Evolutionary conservation across 768 basidiomycete genomes (phyloP).

Genomic region (Mycena metata): DNA sequence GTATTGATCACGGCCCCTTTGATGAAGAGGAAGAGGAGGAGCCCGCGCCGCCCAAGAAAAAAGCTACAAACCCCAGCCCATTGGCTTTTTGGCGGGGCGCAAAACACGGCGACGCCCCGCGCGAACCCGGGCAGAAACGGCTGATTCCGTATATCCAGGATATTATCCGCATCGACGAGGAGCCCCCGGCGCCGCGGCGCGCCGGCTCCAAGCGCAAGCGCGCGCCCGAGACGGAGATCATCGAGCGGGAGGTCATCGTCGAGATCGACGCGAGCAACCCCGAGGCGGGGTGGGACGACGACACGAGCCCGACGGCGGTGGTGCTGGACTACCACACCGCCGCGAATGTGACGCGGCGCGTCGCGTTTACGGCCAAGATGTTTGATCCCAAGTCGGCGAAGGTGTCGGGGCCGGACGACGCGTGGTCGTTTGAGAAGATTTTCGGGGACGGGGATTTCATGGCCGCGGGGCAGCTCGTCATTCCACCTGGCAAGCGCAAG

Average conservation of each 20-base stretch:
- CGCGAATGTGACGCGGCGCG: slow-evolving; percentile 78
- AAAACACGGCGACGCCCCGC: slow-evolving; percentile 83
- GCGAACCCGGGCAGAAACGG: slow-evolving; percentile 53
- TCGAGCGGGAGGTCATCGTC: slow-evolving; percentile 53
- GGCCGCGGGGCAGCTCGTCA: slow-evolving; percentile 88
- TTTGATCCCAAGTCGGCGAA: slow-evolving; percentile 73
- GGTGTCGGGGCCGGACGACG: slow-evolving; percentile 64
- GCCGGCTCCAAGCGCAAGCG: slow-evolving; percentile 1
- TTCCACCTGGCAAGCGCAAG: slow-evolving; percentile 84
- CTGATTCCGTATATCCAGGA: slow-evolving; percentile 80
- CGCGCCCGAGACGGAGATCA: slow-evolving; percentile 12
- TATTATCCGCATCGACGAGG: slow-evolving; percentile 67
- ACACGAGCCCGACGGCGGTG: slow-evolving; percentile 74
- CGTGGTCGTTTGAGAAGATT: slow-evolving; percentile 91
- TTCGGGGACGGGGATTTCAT: slow-evolving; percentile 93
- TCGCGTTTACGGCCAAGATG: slow-evolving; percentile 83
- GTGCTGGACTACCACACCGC: slow-evolving; percentile 77
- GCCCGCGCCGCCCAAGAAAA: slow-evolving; percentile 27
- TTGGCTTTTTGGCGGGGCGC: slow-evolving; percentile 95
- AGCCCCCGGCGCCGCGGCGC: slow-evolving; percentile 31
- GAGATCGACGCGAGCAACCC: slow-evolving; percentile 51
- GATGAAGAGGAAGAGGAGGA: slow-evolving; percentile 26
- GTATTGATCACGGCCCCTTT: too few species aligned
- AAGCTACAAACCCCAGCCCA: slow-evolving; percentile 69
- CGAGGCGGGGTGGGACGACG: slow-evolving; percentile 89